Evolutionary conservation across 441 rosid species (phyloP), one percentile per base, ranked within the genome.

Genomic region (Viola pubescens): DNA sequence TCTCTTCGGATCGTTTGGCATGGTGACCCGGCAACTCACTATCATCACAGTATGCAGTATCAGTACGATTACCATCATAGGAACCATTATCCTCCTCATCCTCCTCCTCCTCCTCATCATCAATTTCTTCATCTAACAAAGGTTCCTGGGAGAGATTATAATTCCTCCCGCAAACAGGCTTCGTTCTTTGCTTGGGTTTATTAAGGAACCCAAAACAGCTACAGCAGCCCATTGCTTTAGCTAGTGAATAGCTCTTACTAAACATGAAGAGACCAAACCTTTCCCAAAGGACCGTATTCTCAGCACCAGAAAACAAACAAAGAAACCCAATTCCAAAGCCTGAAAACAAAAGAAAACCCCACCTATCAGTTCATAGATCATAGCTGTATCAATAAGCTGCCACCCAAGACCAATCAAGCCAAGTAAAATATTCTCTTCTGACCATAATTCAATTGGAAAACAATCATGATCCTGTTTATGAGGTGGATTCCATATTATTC

Each of bases 161-260:
- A 66, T 71, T 77, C 53, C 64, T 70, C 59, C 59, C 65, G 42
- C 70, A 16, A 63, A 60, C 53, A 41, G 84, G 73, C 77, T 59
- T 69, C 1, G 74, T 43, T n/a, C 53, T 48, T 54, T 48, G 73
- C 46, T 69, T 75, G 57, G 87, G 82, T 75, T 79, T 89, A 72
- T 81, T 66, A 10, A 75, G 55, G 61, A 82, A 76, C 46, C 97
- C 97, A 55, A 89, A 89, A 76, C 98, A 92, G 71, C 91, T 82
- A 72, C 89, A 92, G 68, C 97, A 92, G 62, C 94, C 98, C 83
- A 92, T 73, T 34, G 77, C 76, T 66, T 81, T 71, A 53, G 79
- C 75, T 78, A 82, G 71, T 16, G 75, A 75, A 76, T 72, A 70
- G 65, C 68, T 72, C 78, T 80, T 76, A 63, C 69, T 71, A 63